phyloP scores from a whole-genome alignment of 768 basidiomycete genomes.

The Boletus insuetus region DNA sequence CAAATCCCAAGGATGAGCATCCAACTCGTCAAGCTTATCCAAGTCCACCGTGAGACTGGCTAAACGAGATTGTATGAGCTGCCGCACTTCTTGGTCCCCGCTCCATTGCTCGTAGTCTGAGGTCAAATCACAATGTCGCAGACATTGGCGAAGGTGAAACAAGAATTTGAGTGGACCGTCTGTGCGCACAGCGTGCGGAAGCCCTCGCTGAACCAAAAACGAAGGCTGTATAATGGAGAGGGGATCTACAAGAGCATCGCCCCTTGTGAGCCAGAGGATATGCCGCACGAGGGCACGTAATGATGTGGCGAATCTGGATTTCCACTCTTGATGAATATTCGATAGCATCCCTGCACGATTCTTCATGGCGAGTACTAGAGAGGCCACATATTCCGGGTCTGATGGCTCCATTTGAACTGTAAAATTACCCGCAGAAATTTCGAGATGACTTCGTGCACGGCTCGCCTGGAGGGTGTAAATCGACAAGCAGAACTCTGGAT shows the following conservation, averaged over 20 bases:
- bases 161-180: conserved; percentile 74
- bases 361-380: conserved; percentile 12
- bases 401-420: conserved; percentile 27
- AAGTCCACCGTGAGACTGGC: conserved; percentile 39
- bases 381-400: conserved; percentile 29
- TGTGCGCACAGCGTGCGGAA: conserved; percentile 63
- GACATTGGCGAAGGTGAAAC: conserved; percentile 60
- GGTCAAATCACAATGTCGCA: conserved; percentile 47
- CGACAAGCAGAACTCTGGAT: conserved; percentile 22
- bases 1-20: conserved; percentile 20
- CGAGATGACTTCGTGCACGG: conserved; percentile 2
- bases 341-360: conserved; percentile 13
- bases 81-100: conserved; percentile 32
- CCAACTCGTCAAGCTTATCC: conserved; percentile 36
- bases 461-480: conserved; percentile 18
- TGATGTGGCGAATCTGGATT: conserved; percentile 27
- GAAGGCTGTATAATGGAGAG: conserved; percentile 83
- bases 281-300: conserved; percentile 42
- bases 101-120: conserved; percentile 6
- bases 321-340: conserved; percentile 29
- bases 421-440: conserved; percentile 22
- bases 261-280: conserved; percentile 50
- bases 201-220: conserved; percentile 74
- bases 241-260: conserved; percentile 61
- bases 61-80: conserved; percentile 39